Conservation (phyloP, 2,329 filamentous ascomycete genomes). For the Epichloe bromicola region DNA sequence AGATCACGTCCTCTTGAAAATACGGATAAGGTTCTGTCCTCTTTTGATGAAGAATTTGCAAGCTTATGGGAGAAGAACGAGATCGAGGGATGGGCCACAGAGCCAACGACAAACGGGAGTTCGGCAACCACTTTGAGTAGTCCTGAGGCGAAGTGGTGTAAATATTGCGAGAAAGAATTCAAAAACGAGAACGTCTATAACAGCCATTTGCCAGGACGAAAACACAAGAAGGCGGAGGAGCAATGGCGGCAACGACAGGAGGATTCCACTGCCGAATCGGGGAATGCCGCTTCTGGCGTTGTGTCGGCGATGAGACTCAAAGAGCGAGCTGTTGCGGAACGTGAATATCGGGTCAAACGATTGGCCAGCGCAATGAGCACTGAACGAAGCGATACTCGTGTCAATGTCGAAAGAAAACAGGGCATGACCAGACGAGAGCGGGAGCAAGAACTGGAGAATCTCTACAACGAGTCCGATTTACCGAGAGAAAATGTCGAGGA, state of each 20-base stretch:
- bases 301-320: conserved; percentile 50
- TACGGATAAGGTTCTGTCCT: conserved; percentile 60
- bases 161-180: conserved; percentile 88
- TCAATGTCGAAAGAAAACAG: conserved; percentile 92
- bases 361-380: conserved; percentile 73
- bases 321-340: conserved; percentile 79
- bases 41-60: conserved; percentile 75
- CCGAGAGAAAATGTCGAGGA: conserved; percentile 30
- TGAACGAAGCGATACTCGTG: conserved; percentile 75
- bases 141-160: conserved; percentile 69
- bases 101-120: conserved; percentile 26
- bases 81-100: conserved; percentile 63
- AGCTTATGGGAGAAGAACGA: conserved; percentile 69
- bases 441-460: conserved; percentile 80
- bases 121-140: conserved; percentile 18
- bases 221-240: conserved; percentile 64
- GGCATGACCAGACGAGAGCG: conserved; percentile 96
- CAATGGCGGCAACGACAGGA: conserved; percentile 39
- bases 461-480: conserved; percentile 40
- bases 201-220: conserved; percentile 77
- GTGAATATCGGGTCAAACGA: conserved; percentile 71
- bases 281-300: conserved; percentile 13
- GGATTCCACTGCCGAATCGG: conserved; percentile 20
- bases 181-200: conserved; percentile 93
- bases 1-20: conserved; percentile 78